Conservation (phyloP, 495 filamentous ascomycete species). For the Usnea hakonensis region DNA sequence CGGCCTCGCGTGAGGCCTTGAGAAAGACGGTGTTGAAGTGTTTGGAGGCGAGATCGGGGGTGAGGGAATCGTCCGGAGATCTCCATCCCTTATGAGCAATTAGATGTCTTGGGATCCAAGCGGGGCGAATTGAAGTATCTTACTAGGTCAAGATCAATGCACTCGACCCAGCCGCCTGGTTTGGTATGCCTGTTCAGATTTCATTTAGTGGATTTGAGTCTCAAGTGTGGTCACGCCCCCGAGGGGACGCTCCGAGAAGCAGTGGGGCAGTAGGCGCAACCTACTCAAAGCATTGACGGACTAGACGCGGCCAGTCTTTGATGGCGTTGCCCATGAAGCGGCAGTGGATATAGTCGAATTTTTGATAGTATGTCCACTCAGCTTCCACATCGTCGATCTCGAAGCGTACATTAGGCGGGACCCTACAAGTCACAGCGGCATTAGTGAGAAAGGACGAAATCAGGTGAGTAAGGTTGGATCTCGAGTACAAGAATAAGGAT, state of each 20-base stretch:
- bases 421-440: slow-evolving; percentile 25
- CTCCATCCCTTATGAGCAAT: too few relatives aligned
- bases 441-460: not conserved
- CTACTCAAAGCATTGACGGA: slow-evolving; percentile 26
- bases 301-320: slow-evolving; percentile 44
- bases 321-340: slow-evolving; percentile 52
- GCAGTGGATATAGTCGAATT: slow-evolving; percentile 56
- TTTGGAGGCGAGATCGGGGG: slow-evolving; percentile 1
- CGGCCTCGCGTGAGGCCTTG: not conserved
- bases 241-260: not conserved
- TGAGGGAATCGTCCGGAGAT: slow-evolving; percentile 22
- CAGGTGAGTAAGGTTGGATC: slow-evolving; percentile 29
- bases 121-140: too few relatives aligned
- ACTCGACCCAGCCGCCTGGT: slow-evolving; percentile 30
- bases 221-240: not conserved
- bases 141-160: slow-evolving; percentile 28
- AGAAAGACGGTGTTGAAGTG: slow-evolving; percentile 8
- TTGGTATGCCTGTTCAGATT: not conserved
- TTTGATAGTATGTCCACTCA: slow-evolving; percentile 44
- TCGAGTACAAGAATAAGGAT: slow-evolving; percentile 12
- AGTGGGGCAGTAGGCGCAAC: not conserved
- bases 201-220: not conserved
- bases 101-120: too few relatives aligned
- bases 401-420: slow-evolving; percentile 58
- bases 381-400: slow-evolving; percentile 55